Percentiles rank a stretch among this genome's conserved stretches.
Evolutionary conservation across 805 yeast species (phyloP).

Genomic region (Sugiyamaella americana): DNA sequence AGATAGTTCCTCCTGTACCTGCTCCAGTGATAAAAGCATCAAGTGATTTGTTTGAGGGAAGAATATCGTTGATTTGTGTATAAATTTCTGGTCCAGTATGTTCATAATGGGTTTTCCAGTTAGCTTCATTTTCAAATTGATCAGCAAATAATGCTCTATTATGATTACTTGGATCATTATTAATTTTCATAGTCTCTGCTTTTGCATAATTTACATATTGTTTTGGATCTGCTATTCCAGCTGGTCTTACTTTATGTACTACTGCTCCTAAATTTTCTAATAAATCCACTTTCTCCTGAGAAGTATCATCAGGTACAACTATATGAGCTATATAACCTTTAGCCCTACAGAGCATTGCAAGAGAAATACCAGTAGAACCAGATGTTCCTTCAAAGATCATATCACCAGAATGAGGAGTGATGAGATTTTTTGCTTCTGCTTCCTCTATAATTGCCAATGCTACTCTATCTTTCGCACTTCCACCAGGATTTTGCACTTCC

Average conservation of each 20-base stretch:
- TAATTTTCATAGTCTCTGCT: slow-evolving; percentile 49
- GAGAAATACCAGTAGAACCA: slow-evolving; percentile 93
- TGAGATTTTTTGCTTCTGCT: slow-evolving; percentile 53
- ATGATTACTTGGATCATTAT: slow-evolving; percentile 32
- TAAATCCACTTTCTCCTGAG: slow-evolving; percentile 70
- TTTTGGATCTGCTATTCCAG: slow-evolving; percentile 86
- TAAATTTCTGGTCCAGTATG: slow-evolving; percentile 94
- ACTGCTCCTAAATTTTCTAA: slow-evolving; percentile 72
- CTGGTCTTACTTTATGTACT: slow-evolving; percentile 84
- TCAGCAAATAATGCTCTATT: slow-evolving; percentile 79
- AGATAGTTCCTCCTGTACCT: slow-evolving; percentile 95
- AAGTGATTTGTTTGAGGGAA: slow-evolving; percentile 39
- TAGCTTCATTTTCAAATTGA: slow-evolving; percentile 89
- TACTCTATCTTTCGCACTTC: slow-evolving; percentile 92
- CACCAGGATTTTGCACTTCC: slow-evolving; percentile 86
- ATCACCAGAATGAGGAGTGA: slow-evolving; percentile 59
- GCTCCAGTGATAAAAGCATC: slow-evolving; percentile 86
- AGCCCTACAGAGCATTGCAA: slow-evolving; percentile 85
- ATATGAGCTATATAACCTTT: slow-evolving; percentile 87
- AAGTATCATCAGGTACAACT: slow-evolving; percentile 92
- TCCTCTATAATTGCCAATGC: slow-evolving; percentile 75
- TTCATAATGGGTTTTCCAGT: slow-evolving; percentile 77
- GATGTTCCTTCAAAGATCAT: slow-evolving; percentile 90
- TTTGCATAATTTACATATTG: slow-evolving; percentile 91
- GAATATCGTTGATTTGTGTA: slow-evolving; percentile 44